phyloP scores from a whole-genome alignment of 163 green algal species.

The Prototheca wickerhamii region DNA sequence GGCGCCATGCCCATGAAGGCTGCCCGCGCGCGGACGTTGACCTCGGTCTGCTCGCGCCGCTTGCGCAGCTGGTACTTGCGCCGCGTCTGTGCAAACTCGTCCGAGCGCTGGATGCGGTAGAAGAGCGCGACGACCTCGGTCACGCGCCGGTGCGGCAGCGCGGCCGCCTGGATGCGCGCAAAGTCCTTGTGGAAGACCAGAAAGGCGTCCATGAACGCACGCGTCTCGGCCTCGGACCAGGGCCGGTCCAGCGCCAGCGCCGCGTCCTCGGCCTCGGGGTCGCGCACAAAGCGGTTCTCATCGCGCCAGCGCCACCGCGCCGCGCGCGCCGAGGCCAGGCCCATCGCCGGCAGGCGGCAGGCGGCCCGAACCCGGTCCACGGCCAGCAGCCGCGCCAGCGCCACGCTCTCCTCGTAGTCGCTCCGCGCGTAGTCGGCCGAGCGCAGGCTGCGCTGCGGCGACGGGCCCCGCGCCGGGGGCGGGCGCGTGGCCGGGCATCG shows the following conservation, averaged over 20 bases:
- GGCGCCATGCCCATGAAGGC: slow-evolving; percentile 19
- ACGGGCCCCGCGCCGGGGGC: neutral
- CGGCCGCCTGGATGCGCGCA: slow-evolving; percentile 47
- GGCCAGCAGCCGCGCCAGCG: slow-evolving; percentile 24
- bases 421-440: slow-evolving; percentile 21
- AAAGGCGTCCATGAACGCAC: slow-evolving; percentile 75
- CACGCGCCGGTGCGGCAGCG: slow-evolving; percentile 50
- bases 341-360: slow-evolving; percentile 14
- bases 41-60: slow-evolving; percentile 48
- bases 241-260: slow-evolving; percentile 5
- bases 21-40: slow-evolving; percentile 7
- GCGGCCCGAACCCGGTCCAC: slow-evolving; percentile 22
- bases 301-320: slow-evolving; percentile 20
- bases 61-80: slow-evolving; percentile 81
- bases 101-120: slow-evolving; percentile 76
- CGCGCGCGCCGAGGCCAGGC: slow-evolving; percentile 4
- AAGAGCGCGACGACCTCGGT: slow-evolving; percentile 76
- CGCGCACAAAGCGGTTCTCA: slow-evolving; percentile 4
- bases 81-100: slow-evolving; percentile 70
- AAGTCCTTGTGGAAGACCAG: slow-evolving; percentile 70
- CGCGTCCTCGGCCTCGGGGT: slow-evolving; percentile 13
- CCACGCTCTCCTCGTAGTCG: slow-evolving; percentile 31
- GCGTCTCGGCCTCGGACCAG: slow-evolving; percentile 61
- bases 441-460: neutral
- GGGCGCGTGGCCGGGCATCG: neutral